phyloP scores from a whole-genome alignment of 2,329 filamentous ascomycete species.

The Phoma sp. region DNA sequence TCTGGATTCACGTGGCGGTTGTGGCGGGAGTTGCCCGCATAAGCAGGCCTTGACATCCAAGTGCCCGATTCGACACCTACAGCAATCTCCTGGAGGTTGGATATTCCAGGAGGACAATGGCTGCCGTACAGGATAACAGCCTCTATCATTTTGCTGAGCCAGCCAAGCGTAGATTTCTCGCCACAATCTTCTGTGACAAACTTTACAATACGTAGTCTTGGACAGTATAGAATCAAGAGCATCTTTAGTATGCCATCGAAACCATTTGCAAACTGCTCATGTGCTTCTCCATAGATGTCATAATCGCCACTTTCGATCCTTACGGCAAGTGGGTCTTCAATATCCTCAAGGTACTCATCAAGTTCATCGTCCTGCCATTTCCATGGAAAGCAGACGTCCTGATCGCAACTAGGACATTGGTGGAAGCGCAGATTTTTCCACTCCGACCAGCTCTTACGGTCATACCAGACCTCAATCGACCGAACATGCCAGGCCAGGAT shows the following conservation, averaged over 20 bases:
- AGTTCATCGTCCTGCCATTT: constrained; percentile 6
- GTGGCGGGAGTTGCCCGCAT: no score
- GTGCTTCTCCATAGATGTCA: not conserved
- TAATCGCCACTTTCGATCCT: not conserved
- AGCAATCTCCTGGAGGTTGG: constrained; percentile 2
- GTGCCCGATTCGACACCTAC: constrained; percentile 16
- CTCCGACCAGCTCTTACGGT: constrained; percentile 16
- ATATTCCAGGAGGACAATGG: constrained; percentile 8
- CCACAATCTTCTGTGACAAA: constrained; percentile 4
- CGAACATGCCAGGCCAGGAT: constrained; percentile 21
- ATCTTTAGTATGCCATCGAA: constrained; percentile 18
- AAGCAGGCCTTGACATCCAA: constrained; percentile 5
- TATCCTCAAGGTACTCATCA: constrained; percentile 3
- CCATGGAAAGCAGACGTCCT: not conserved
- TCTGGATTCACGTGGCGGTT: not conserved
- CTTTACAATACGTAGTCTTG: constrained; percentile 15
- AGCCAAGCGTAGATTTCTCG: constrained; percentile 9
- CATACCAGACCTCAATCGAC: constrained; percentile 20
- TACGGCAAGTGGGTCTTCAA: constrained; percentile 8
- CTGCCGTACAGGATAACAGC: not conserved
- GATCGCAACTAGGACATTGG: not conserved
- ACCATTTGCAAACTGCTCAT: constrained; percentile 11
- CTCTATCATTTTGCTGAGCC: constrained; percentile 12
- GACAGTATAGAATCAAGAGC: constrained; percentile 14
- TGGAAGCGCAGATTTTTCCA: constrained; percentile 17